Evolutionary conservation across 2,329 filamentous ascomycete genomes (phyloP).

Genomic region (Trichoderma sp.): DNA sequence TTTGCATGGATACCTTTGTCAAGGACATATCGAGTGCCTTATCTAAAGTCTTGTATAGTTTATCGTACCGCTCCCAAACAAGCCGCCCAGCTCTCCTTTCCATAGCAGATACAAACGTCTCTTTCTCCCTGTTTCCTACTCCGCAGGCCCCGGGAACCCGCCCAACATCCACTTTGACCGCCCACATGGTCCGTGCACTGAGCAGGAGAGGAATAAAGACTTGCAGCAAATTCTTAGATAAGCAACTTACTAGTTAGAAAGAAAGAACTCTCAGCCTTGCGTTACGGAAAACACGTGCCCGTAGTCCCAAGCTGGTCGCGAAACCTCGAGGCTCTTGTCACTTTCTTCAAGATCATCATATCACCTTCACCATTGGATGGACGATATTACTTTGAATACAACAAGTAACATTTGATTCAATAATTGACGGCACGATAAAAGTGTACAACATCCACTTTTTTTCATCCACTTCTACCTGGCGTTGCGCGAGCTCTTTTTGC

Average conservation of each 20-base stretch:
- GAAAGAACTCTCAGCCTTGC: slow-evolving; percentile 4
- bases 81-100: too few relatives aligned
- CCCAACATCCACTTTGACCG: not conserved
- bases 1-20: not conserved
- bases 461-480: too few relatives aligned
- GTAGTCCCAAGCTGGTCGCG: not conserved
- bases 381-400: too few relatives aligned
- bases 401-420: too few relatives aligned
- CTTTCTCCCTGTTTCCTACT: not conserved
- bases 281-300: slow-evolving; percentile 17
- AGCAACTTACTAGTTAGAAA: not conserved
- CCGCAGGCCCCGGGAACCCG: not conserved
- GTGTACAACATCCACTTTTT: too few relatives aligned
- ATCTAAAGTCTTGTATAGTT: not conserved
- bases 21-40: not conserved
- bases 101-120: not conserved
- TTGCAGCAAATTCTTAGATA: not conserved
- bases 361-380: not conserved
- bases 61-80: not conserved
- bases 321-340: not conserved
- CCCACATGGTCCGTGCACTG: not conserved
- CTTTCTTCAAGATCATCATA: not conserved
- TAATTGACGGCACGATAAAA: too few relatives aligned
- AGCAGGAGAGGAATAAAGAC: not conserved
- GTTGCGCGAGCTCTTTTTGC: not conserved